These are phyloP conservation scores for Penicillium sp. DNA, from an alignment of 2,329 filamentous ascomycete genomes.

Conservation along the genomic window DNA sequence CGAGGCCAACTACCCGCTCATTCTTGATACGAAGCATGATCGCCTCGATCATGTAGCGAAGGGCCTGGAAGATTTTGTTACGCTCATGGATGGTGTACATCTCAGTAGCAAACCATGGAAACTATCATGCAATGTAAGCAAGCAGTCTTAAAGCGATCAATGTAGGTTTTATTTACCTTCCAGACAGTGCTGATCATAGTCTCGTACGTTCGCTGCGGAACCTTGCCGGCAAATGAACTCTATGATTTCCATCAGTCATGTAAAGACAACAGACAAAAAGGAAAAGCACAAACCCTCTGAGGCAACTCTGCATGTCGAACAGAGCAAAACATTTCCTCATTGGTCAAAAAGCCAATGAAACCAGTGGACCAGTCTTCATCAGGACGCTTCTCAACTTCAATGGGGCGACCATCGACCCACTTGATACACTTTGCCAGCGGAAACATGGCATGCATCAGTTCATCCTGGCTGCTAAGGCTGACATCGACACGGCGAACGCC, in stretches of 20 bases:
- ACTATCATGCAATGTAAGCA: constrained; percentile 31
- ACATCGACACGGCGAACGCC: constrained; percentile 47
- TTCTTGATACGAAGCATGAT: constrained; percentile 54
- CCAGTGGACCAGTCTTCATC: constrained; percentile 45
- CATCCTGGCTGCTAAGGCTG: constrained; percentile 43
- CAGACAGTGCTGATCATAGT: constrained; percentile 47
- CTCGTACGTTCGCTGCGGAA: constrained; percentile 50
- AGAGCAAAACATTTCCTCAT: constrained; percentile 46
- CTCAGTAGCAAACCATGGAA: constrained; percentile 45
- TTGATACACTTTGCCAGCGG: constrained; percentile 47
- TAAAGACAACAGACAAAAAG: neutral
- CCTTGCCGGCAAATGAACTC: constrained; percentile 48
- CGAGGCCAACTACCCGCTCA: constrained; percentile 34
- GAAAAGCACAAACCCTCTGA: constrained; percentile 27
- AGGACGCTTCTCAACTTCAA: constrained; percentile 26
- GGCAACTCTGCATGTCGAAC: constrained; percentile 47
- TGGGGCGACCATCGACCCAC: constrained; percentile 40
- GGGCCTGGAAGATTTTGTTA: constrained; percentile 41
- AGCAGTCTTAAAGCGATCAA: neutral
- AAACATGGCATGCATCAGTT: constrained; percentile 48
- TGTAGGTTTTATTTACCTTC: constrained; percentile 36
- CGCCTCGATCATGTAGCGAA: constrained; percentile 57
- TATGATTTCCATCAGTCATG: constrained; percentile 16
- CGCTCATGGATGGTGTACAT: constrained; percentile 46
- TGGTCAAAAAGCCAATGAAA: constrained; percentile 48